A percentile compares a stretch with the other conserved stretches of the same genome.
phyloP scores from a whole-genome alignment of 1,284 basidiomycete genomes.

The Abortiporus biennis region DNA sequence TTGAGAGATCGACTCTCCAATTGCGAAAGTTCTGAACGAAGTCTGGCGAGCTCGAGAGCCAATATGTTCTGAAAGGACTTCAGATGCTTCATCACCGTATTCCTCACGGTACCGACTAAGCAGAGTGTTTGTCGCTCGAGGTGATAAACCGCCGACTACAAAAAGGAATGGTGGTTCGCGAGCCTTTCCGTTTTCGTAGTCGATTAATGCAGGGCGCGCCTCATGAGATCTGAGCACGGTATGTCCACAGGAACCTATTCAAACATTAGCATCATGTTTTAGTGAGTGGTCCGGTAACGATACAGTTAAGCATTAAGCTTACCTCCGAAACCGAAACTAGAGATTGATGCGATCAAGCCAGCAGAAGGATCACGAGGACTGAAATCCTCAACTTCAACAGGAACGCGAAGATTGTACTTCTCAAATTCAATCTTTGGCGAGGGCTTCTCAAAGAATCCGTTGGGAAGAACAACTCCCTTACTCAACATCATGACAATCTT shows the following conservation, averaged over 20 bases:
- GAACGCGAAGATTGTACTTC: conserved; percentile 18
- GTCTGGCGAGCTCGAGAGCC: conserved; percentile 26
- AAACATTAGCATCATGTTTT: too few species aligned
- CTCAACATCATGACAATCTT: conserved; percentile 33
- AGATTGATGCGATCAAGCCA: conserved; percentile 27
- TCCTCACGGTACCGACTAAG: too few species aligned
- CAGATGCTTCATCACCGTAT: too few species aligned
- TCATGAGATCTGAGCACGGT: too few species aligned
- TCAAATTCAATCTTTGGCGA: conserved; percentile 33
- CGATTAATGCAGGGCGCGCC: conserved; percentile 16
- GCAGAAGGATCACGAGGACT: conserved; percentile 8
- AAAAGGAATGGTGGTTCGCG: conserved; percentile 24
- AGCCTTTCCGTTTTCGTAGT: neutral
- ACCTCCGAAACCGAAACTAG: conserved; percentile 36
- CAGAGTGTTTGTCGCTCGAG: conserved; percentile 14
- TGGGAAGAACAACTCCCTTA: conserved; percentile 29
- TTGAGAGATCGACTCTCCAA: conserved; percentile 1
- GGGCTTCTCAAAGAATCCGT: conserved; percentile 24
- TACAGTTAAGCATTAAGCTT: conserved; percentile 28
- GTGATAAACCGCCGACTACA: conserved; percentile 29
- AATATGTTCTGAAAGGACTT: neutral
- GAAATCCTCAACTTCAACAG: conserved; percentile 14
- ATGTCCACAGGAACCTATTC: too few species aligned
- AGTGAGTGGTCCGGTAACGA: too few species aligned
- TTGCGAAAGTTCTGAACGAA: conserved; percentile 27